Percentiles rank a stretch among this genome's conserved stretches.
These are phyloP conservation scores for Taphrina wiesneri DNA, from an alignment of 1,139 yeast species.

Conservation along the genomic window DNA sequence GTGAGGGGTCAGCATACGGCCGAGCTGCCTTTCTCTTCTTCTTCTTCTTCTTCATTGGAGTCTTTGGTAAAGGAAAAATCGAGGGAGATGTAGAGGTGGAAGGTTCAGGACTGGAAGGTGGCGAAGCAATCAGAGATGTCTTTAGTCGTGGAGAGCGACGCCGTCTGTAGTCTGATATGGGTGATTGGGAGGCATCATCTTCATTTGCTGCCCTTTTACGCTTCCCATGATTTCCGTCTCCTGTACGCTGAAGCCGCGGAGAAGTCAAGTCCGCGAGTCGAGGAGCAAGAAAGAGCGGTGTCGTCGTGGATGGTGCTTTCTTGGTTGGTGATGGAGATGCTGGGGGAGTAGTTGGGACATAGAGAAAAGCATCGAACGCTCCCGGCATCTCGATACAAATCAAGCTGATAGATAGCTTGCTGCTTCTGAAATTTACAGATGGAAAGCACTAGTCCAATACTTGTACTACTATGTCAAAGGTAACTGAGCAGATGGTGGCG, in stretches of 20 bases:
- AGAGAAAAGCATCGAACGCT: conserved; percentile 6
- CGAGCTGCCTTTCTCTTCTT: conserved; percentile 32
- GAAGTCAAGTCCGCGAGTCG: neutral
- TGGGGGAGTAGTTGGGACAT: conserved; percentile 18
- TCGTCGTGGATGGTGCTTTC: neutral
- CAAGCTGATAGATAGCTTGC: no score
- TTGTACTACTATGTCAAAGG: neutral
- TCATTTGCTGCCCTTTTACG: neutral
- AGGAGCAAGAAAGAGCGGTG: neutral
- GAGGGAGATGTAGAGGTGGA: neutral
- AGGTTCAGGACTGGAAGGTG: neutral
- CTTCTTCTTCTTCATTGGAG: neutral
- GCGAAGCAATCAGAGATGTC: neutral
- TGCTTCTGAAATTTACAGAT: no score
- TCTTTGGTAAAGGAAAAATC: neutral
- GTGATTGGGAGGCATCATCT: neutral
- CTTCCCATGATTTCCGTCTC: neutral
- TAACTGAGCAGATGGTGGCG: neutral
- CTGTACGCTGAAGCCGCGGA: neutral
- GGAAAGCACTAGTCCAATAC: neutral
- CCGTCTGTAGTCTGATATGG: neutral
- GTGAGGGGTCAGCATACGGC: conserved; percentile 41
- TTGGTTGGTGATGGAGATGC: conserved; percentile 17
- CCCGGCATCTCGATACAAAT: neutral
- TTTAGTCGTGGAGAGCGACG: neutral